Base-by-base conservation (phyloP, 768 basidiomycete genomes). In the Suillus subluteus region DNA sequence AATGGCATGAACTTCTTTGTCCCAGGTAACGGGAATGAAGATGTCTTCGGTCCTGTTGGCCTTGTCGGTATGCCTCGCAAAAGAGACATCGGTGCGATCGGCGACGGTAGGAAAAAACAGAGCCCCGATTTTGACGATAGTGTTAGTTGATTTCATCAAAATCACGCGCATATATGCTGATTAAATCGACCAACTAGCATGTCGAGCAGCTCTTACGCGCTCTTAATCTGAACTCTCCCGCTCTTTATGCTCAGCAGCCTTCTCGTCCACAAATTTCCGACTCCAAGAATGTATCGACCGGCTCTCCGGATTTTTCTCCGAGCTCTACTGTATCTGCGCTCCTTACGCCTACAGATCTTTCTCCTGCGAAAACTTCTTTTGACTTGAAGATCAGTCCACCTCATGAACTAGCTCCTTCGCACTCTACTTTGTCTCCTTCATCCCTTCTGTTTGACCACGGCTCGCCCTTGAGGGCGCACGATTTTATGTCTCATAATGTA, bases 171-270 rank as follows among this genome's bases (percentile, higher is more conserved):
- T 76, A 78, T 75, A 78, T 65, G 70, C 75, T 73, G 74, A 41
- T 37, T 9, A 35, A 18, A 40, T 21, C n/a, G 4, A 46, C 35
- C 26, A 8, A n/a, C 11, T 68, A 92, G 91, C 89, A 92, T 73
- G 89, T 94, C 67, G 91, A 92, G 72, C 91, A 93, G 79, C 84
- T 94, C 55, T 81, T 94, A 64, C 88, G 92, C 48, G 88, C 91
- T 16, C 82, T 94, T 59, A 90, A 94, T 73, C 87, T 94, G 71
- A 89, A 88, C 73, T 94, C 92, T 38, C 92, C 92, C 16, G 85
- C 82, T 68, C 88, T 86, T 67, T 74, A 78, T 58, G 72, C 79
- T 54, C 83, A 83, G 15, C 75, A 81, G 68, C 82, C 85, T 35
- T 68, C 81, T 50, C 81, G 81, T 65, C 75, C 76, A 64, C 70